These are phyloP conservation scores for Penicillium sp. DNA, from an alignment of 2,329 filamentous ascomycete genomes.

Conservation along the genomic window DNA sequence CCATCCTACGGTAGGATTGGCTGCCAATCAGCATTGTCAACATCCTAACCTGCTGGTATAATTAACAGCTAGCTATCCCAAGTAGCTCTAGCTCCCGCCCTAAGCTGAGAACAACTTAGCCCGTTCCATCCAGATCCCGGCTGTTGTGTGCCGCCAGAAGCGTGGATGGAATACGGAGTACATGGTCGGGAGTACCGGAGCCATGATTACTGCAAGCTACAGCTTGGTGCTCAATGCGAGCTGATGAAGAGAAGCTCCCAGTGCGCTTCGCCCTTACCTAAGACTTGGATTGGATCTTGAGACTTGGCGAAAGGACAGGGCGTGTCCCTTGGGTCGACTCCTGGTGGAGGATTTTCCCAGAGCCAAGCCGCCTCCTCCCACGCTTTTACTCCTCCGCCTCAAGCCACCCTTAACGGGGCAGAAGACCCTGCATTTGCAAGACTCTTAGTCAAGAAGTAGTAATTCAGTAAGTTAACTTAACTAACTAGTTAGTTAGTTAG, in stretches of 20 bases:
- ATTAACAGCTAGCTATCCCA: conserved; percentile 15
- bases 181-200: neutral
- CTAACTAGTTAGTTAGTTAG: too few species aligned
- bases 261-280: neutral
- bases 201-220: neutral
- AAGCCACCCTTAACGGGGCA: conserved; percentile 14
- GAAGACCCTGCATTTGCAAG: conserved; percentile 19
- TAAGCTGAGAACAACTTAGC: conserved; percentile 18
- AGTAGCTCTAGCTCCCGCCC: conserved; percentile 18
- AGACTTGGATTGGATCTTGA: neutral
- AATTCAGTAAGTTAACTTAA: too few species aligned
- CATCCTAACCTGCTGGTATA: conserved; percentile 17
- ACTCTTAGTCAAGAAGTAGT: too few species aligned
- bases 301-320: neutral
- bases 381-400: neutral
- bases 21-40: conserved; percentile 12
- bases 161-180: too few species aligned
- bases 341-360: conserved; percentile 3
- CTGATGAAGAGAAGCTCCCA: neutral
- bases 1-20: neutral
- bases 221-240: neutral
- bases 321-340: neutral
- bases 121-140: neutral
- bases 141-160: neutral
- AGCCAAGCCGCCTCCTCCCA: conserved; percentile 6